Evolutionary conservation across 768 basidiomycete genomes (phyloP).

Genomic region (Megacollybia marginata): DNA sequence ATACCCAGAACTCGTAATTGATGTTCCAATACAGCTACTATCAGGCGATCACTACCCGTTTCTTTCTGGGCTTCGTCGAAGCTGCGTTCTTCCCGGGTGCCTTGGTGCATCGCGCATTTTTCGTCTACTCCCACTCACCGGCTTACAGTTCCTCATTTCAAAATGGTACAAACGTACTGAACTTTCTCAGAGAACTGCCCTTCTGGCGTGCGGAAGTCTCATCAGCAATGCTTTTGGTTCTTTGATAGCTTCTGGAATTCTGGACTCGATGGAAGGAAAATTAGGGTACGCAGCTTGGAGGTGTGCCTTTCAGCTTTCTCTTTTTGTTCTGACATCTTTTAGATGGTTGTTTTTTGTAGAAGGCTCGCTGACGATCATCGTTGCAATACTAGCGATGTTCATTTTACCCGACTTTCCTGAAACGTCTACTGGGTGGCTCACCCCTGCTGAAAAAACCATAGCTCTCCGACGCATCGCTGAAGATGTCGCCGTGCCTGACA

Average conservation of each 20-base stretch:
- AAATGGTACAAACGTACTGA: slow-evolving; percentile 73
- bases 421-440: slow-evolving; percentile 52
- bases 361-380: slow-evolving; percentile 46
- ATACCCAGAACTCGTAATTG: neutral
- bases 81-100: slow-evolving; percentile 69
- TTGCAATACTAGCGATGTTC: slow-evolving; percentile 46
- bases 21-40: slow-evolving; percentile 35
- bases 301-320: slow-evolving; percentile 27
- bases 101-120: slow-evolving; percentile 22
- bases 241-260: slow-evolving; percentile 69
- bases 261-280: slow-evolving; percentile 62
- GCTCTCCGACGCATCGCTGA: slow-evolving; percentile 57
- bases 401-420: slow-evolving; percentile 72
- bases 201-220: slow-evolving; percentile 65
- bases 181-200: slow-evolving; percentile 59
- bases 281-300: slow-evolving; percentile 69
- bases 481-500: slow-evolving; percentile 30
- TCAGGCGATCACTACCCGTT: slow-evolving; percentile 61
- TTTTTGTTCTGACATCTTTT: neutral
- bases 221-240: slow-evolving; percentile 81
- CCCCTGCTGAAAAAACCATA: slow-evolving; percentile 45
- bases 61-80: slow-evolving; percentile 71
- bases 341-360: slow-evolving; percentile 75
- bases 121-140: neutral
- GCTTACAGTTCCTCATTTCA: slow-evolving; percentile 42